These are phyloP conservation scores for Pythium pyrilobum DNA, from an alignment of 352 stramenopile species.

Conservation along the genomic window DNA sequence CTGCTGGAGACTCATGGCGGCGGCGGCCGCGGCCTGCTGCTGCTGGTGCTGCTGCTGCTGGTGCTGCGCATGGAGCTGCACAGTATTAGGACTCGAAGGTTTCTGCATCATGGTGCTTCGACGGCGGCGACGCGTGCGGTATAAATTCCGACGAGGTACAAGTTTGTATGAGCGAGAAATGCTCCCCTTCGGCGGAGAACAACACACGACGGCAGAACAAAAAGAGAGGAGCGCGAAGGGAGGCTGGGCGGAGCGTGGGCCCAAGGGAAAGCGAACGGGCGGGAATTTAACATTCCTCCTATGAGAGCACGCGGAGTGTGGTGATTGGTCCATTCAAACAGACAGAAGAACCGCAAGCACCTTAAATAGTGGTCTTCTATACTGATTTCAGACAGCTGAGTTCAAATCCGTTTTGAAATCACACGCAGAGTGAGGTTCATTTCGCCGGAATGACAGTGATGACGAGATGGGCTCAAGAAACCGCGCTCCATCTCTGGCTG, in stretches of 20 bases:
- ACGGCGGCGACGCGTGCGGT: neutral
- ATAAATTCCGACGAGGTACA: slow-evolving; percentile 73
- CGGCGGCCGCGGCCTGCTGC: slow-evolving; percentile 15
- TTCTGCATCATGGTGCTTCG: slow-evolving; percentile 39
- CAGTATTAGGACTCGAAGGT: slow-evolving; percentile 84
- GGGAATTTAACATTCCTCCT: slow-evolving; percentile 18
- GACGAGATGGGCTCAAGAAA: neutral
- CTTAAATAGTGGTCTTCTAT: slow-evolving; percentile 1
- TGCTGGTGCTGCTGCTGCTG: slow-evolving; percentile 3
- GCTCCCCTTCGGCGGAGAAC: neutral
- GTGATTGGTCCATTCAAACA: slow-evolving; percentile 23
- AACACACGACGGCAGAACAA: neutral
- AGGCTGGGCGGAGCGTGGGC: neutral
- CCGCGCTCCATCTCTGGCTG: slow-evolving; percentile 3
- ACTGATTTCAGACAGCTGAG: neutral
- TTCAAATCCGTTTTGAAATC: neutral
- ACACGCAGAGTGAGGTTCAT: neutral
- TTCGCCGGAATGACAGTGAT: neutral
- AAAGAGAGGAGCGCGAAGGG: slow-evolving; percentile 1
- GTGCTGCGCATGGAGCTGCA: slow-evolving; percentile 17
- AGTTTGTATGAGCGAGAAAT: slow-evolving; percentile 25
- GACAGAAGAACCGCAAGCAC: neutral
- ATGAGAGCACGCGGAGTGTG: neutral
- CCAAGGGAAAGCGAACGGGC: neutral
- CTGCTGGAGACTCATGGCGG: slow-evolving; percentile 11